These are phyloP conservation scores for Mortierella sp. DNA, from an alignment of 371 early-diverging fungal genomes.

Conservation along the genomic window DNA sequence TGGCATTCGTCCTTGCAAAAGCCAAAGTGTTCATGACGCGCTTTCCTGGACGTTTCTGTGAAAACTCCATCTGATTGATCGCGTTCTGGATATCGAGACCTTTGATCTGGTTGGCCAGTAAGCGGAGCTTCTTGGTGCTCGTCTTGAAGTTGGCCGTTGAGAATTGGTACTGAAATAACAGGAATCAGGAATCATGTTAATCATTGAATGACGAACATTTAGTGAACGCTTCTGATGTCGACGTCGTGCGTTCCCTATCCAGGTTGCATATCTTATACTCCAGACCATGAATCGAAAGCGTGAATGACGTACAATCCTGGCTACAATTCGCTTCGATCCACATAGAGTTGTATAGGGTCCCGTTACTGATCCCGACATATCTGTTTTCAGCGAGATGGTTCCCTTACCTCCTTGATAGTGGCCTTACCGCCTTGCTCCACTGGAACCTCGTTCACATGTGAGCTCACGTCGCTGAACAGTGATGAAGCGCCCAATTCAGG, in stretches of 20 bases:
- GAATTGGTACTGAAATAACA: slow-evolving; percentile 72
- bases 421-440: slow-evolving; percentile 55
- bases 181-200: too few relatives aligned
- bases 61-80: slow-evolving; percentile 88
- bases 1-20: slow-evolving; percentile 79
- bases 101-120: slow-evolving; percentile 88
- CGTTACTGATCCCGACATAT: background rate
- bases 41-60: slow-evolving; percentile 81
- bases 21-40: slow-evolving; percentile 78
- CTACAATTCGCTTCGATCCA: too few relatives aligned
- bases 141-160: slow-evolving; percentile 80
- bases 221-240: too few relatives aligned
- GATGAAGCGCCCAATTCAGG: slow-evolving; percentile 70
- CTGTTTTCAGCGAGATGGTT: background rate
- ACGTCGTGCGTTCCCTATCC: too few relatives aligned
- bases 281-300: background rate
- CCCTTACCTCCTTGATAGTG: slow-evolving; percentile 59
- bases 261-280: background rate
- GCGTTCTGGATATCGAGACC: slow-evolving; percentile 85
- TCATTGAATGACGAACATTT: too few relatives aligned
- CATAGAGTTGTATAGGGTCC: background rate
- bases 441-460: slow-evolving; percentile 57
- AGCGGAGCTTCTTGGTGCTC: slow-evolving; percentile 84
- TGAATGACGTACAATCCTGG: too few relatives aligned
- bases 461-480: slow-evolving; percentile 64